These are phyloP conservation scores for Polyporus arcularius DNA, from an alignment of 768 basidiomycete genomes.

Conservation along the genomic window DNA sequence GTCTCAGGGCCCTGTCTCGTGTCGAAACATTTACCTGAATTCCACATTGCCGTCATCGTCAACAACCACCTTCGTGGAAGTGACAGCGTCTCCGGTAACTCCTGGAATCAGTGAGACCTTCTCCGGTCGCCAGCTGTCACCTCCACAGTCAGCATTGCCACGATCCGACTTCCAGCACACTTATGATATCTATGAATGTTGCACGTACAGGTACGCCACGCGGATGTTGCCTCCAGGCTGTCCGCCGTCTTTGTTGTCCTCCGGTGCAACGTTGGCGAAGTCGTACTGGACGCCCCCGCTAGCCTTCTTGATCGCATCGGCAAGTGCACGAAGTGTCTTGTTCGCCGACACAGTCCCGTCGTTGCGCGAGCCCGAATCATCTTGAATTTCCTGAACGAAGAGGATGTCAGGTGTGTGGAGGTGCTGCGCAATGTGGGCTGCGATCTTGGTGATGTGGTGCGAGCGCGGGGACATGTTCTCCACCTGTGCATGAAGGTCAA, in stretches of 20 bases:
- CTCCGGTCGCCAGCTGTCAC: slow-evolving; percentile 45
- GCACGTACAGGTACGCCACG: slow-evolving; percentile 52
- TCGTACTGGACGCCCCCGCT: slow-evolving; percentile 44
- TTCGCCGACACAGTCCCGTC: slow-evolving; percentile 57
- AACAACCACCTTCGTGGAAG: slow-evolving; percentile 41
- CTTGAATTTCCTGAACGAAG: slow-evolving; percentile 67
- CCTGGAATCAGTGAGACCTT: slow-evolving; percentile 49
- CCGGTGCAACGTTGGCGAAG: slow-evolving; percentile 52
- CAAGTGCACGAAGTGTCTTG: slow-evolving; percentile 51
- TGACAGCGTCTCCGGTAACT: slow-evolving; percentile 48
- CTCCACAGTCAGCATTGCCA: background rate
- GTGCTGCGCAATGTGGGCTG: slow-evolving; percentile 50
- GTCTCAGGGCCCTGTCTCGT: no score
- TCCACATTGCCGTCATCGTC: slow-evolving; percentile 35
- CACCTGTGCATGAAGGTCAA: slow-evolving; percentile 35
- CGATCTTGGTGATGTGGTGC: slow-evolving; percentile 48
- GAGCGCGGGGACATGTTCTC: slow-evolving; percentile 58
- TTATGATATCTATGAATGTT: background rate
- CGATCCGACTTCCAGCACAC: background rate
- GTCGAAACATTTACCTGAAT: slow-evolving; percentile 38
- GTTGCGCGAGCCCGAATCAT: slow-evolving; percentile 52
- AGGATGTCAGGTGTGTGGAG: slow-evolving; percentile 58
- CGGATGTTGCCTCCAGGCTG: slow-evolving; percentile 65
- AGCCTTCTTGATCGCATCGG: slow-evolving; percentile 46
- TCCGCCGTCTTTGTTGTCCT: slow-evolving; percentile 59